Evolutionary conservation across 176 grass and related monocot genomes (phyloP), one percentile per base, ranked within the genome.

Genomic region (Carex cristatella): DNA sequence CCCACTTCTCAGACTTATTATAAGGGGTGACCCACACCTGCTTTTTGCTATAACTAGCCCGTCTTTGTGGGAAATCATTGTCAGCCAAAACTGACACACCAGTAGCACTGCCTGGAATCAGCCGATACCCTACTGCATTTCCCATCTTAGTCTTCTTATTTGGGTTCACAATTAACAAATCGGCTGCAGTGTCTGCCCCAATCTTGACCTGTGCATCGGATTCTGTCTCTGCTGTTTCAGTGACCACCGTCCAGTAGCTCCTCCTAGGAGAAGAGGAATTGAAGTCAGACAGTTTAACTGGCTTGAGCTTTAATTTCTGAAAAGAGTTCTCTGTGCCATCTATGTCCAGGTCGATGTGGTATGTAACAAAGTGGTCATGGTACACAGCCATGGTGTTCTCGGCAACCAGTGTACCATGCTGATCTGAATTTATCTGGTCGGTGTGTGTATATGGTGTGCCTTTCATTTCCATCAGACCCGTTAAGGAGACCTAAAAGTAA

Each of bases 311-410:
- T 10, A 78, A 90, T 85, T 90, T 94, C 28, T 92, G 83, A 81
- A 97, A 97, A 8, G 92, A 94, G 72, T 97, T 97, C 66, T 90
- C 78, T 27, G 86, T 86, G 28, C 92, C 94, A 57, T 97, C 94
- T 16, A 94, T 84, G 87, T 97, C 92, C 33, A 94, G 84, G 87
- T 97, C 89, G 1, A 97, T 73, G 74, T 93, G 86, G 84, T 84
- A 97, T 2, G 92, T 94, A 1, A 94, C n/a, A 67, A 93, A 93
- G 80, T 93, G 95, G 84, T 97, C 95, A 87, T 97, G 92, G 82
- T 97, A 93, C 75, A 97, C 58, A 78, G 88, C 92, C n/a, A 97
- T 42, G 5, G 89, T 94, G 84, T 94, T 94, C 70, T 86, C 87
- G 0, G 92, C 73, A 13, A 97, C 77, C 84, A 97, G 79, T 23